Evolutionary conservation across 202 grass and related monocot species (phyloP), one percentile per base, ranked within the genome.

Genomic region (Setaria viridis): DNA sequence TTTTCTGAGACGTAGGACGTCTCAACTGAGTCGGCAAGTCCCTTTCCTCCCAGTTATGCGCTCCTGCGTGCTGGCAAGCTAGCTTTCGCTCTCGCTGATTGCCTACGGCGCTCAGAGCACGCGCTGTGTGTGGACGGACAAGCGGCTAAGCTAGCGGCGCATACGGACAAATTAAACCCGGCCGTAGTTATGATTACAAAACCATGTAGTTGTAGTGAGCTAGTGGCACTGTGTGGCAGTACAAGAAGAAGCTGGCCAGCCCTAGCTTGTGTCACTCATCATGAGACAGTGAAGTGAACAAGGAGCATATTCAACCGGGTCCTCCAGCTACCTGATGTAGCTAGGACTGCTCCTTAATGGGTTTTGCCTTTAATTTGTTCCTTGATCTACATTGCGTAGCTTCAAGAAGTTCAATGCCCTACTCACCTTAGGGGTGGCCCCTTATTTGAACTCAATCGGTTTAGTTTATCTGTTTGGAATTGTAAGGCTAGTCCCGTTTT

Each of bases 1-100:
- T 83, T 83, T 67, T 88, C 74, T 84, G 75, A 59, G 67, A 77
- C 21, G 87, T 77, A 51, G 58, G 87, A 85, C 78, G 82, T 85
- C 77, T 85, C 87, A 89, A 85, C 87, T 55, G 77, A 85, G 48
- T 70, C 58, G 6, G 81, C 11, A 53, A 19, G 63, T 71, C 54
- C 64, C 54, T 77, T 70, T 85, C 77, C 50, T 76, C 82, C 79
- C 70, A 85, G 57, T 69, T 69, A 72, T 51, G 42, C 62, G 70
- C 60, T 60, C 76, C 59, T 80, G 62, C 34, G 19, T 56, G 25
- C 19, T 72, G 70, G 6, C 25, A 50, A 8, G 19, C 58, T 64
- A 49, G 65, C 10, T 53, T 53, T 57, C 47, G 63, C 74, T 29
- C 70, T 78, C 55, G 42, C 62, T 88, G 43, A 83, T 54, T 71